These are phyloP conservation scores for Phytophthora uliginosa DNA, from an alignment of 352 stramenopile species.

Conservation along the genomic window DNA sequence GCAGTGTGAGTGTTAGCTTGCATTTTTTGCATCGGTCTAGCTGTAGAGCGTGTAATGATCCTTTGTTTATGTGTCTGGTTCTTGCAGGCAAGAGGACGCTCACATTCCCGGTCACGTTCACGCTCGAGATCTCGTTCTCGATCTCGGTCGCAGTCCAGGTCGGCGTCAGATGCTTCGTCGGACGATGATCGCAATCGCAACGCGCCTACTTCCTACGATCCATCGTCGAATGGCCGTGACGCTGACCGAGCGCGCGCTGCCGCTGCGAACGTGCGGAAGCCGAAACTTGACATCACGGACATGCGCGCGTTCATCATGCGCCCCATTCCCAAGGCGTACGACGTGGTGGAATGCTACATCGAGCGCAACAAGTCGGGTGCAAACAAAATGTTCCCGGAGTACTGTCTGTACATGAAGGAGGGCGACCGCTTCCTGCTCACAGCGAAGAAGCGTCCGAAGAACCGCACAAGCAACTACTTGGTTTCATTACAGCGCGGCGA, in stretches of 20 bases:
- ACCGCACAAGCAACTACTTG: constrained; percentile 98
- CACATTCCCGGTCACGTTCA: constrained; percentile 51
- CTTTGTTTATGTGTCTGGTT: neutral
- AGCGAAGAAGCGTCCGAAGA: constrained; percentile 97
- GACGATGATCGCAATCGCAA: constrained; percentile 76
- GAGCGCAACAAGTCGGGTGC: constrained; percentile 92
- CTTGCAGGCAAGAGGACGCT: constrained; percentile 51
- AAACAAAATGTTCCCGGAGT: constrained; percentile 96
- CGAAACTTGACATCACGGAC: constrained; percentile 86
- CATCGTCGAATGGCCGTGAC: constrained; percentile 32
- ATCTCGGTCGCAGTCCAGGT: constrained; percentile 61
- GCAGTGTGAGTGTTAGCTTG: constrained; percentile 47
- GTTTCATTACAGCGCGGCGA: constrained; percentile 96
- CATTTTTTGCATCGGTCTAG: neutral
- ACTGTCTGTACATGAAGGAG: constrained; percentile 94
- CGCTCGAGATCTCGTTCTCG: constrained; percentile 61
- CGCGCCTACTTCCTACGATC: constrained; percentile 70
- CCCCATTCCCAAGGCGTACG: constrained; percentile 89
- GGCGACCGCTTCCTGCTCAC: constrained; percentile 97
- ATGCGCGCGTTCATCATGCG: constrained; percentile 84
- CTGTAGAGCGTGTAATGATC: constrained; percentile 10
- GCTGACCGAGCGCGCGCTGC: constrained; percentile 40
- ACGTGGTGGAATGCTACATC: constrained; percentile 96
- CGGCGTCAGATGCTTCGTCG: constrained; percentile 72
- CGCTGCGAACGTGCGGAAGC: constrained; percentile 58